Evolutionary conservation across 352 stramenopile species (phyloP).

Genomic region (Elongisporangium undulatum): DNA sequence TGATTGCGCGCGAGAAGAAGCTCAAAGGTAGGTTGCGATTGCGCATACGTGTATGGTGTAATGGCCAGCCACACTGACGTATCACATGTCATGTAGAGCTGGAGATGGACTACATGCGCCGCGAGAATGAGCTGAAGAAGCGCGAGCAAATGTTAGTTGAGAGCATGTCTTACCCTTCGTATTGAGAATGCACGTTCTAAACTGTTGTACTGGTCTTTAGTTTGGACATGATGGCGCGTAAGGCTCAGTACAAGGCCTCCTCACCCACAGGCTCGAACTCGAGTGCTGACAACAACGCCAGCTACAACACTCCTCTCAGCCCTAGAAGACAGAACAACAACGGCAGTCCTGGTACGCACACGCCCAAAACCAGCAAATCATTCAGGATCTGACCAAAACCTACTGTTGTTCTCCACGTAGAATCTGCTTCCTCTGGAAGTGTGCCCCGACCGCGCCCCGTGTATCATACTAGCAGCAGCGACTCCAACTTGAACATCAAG

Average conservation of each 20-base stretch:
- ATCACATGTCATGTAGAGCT: slow-evolving; percentile 31
- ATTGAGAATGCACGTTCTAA: slow-evolving; percentile 1
- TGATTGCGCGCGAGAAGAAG: slow-evolving; percentile 84
- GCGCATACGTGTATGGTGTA: too few species aligned
- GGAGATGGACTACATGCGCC: slow-evolving; percentile 71
- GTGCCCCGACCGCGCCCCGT: neutral
- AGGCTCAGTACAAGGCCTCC: slow-evolving; percentile 60
- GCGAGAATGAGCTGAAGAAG: slow-evolving; percentile 82
- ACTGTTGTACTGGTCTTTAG: slow-evolving; percentile 14
- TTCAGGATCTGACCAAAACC: too few species aligned
- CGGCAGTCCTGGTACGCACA: slow-evolving; percentile 34
- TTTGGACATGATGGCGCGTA: slow-evolving; percentile 77
- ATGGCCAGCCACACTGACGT: neutral
- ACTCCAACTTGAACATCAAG: slow-evolving; percentile 10
- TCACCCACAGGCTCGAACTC: slow-evolving; percentile 78
- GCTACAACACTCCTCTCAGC: slow-evolving; percentile 27
- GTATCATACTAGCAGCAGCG: slow-evolving; percentile 8
- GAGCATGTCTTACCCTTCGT: neutral
- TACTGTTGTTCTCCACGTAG: neutral
- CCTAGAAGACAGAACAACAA: slow-evolving; percentile 38
- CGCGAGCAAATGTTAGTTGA: slow-evolving; percentile 74
- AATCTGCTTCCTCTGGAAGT: neutral
- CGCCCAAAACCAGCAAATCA: neutral
- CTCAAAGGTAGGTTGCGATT: slow-evolving; percentile 60
- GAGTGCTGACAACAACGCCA: slow-evolving; percentile 68